Evolutionary conservation across 306 rosid species (phyloP).

Genomic region (Quercus gilva): DNA sequence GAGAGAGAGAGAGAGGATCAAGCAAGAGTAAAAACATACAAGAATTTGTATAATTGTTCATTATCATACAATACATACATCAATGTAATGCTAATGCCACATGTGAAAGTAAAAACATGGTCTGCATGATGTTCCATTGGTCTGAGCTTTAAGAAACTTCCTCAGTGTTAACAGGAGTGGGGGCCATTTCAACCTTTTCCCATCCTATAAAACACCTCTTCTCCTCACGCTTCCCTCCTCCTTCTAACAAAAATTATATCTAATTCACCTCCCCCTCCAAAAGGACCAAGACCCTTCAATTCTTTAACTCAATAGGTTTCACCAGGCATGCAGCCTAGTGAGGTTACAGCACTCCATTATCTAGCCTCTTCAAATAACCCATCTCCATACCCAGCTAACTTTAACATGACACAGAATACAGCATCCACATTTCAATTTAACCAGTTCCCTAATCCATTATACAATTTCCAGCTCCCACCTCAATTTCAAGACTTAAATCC

Average conservation of each 20-base stretch:
- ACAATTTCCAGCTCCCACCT: slow-evolving; percentile 39
- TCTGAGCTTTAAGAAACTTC: slow-evolving; percentile 30
- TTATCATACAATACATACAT: slow-evolving; percentile 7
- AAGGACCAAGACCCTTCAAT: slow-evolving; percentile 10
- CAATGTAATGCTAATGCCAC: slow-evolving; percentile 9
- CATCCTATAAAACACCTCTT: slow-evolving; percentile 60
- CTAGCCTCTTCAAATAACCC: slow-evolving; percentile 46
- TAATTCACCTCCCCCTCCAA: slow-evolving; percentile 22
- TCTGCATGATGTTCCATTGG: slow-evolving; percentile 37
- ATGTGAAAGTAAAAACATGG: slow-evolving; percentile 15
- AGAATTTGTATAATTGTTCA: neutral
- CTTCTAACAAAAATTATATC: slow-evolving; percentile 36
- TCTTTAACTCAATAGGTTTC: slow-evolving; percentile 1
- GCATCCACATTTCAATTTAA: slow-evolving; percentile 41
- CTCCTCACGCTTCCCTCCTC: slow-evolving; percentile 34
- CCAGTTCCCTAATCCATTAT: slow-evolving; percentile 39
- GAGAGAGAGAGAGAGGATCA: too few relatives aligned
- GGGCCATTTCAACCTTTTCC: slow-evolving; percentile 38
- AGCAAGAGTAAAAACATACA: too few relatives aligned
- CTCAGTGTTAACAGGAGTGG: slow-evolving; percentile 16
- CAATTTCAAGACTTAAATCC: slow-evolving; percentile 53
- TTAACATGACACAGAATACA: slow-evolving; percentile 36
- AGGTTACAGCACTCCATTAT: slow-evolving; percentile 46
- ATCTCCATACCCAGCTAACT: slow-evolving; percentile 37
- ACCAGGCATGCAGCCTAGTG: slow-evolving; percentile 65